Percentiles rank a stretch among this genome's conserved stretches.
Conservation (phyloP, 768 basidiomycete species). For the Gautieria morchelliformis region DNA sequence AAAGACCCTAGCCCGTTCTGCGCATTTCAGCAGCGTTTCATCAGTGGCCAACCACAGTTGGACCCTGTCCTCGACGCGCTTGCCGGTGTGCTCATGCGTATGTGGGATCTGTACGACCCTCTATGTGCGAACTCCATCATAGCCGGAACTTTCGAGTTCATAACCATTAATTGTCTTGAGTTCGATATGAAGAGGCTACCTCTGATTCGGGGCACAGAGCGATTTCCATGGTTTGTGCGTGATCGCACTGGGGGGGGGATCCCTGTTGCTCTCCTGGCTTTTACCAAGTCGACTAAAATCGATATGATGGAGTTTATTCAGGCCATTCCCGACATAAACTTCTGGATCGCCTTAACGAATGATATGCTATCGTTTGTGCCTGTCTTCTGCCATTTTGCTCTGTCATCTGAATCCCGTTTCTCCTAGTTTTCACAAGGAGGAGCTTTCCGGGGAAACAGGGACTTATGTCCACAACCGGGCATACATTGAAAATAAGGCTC, state of each 20-base stretch:
- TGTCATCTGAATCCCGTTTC: background rate
- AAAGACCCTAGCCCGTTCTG: background rate
- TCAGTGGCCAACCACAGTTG: background rate
- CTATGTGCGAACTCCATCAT: background rate
- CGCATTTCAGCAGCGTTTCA: background rate
- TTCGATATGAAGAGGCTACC: background rate
- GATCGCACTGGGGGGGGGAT: background rate
- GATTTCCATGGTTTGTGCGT: background rate
- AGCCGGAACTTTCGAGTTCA: background rate
- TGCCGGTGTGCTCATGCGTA: background rate
- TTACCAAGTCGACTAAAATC: background rate
- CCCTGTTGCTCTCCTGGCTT: background rate
- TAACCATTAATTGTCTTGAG: background rate
- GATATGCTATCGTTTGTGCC: background rate
- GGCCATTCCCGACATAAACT: background rate
- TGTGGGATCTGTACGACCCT: conserved; percentile 2
- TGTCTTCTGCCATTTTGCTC: background rate
- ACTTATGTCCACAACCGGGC: conserved; percentile 3
- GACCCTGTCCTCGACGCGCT: background rate
- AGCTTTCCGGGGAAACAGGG: background rate
- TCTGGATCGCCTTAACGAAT: background rate
- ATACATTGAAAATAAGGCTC: background rate
- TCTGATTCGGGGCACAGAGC: background rate
- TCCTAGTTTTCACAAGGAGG: conserved; percentile 2
- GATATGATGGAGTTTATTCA: background rate